Percentiles rank a stretch among this genome's conserved stretches.
These are phyloP conservation scores for Chenopodium album DNA, from an alignment of 148 eudicot species.

Conservation along the genomic window DNA sequence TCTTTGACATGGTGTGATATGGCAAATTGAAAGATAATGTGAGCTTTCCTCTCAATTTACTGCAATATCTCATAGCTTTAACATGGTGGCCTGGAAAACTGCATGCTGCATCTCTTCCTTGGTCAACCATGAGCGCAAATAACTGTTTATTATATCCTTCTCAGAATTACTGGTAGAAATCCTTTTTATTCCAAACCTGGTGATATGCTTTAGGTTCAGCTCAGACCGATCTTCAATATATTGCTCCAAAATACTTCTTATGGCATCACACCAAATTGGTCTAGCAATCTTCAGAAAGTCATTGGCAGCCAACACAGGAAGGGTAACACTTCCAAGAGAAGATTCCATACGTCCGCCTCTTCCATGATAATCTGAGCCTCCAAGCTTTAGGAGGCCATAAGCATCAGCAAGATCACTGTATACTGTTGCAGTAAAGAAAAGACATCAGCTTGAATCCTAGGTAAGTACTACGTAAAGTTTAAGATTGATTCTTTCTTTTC, in stretches of 20 bases:
- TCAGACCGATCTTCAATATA: slow-evolving; percentile 66
- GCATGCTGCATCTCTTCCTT: slow-evolving; percentile 59
- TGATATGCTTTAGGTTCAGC: slow-evolving; percentile 53
- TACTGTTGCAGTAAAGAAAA: slow-evolving; percentile 32
- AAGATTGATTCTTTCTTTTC: not conserved
- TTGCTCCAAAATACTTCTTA: slow-evolving; percentile 48
- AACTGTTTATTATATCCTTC: slow-evolving; percentile 45
- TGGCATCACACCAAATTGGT: slow-evolving; percentile 83
- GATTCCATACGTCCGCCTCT: slow-evolving; percentile 82
- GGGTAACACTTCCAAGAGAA: slow-evolving; percentile 69
- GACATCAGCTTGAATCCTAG: slow-evolving; percentile 5
- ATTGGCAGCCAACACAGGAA: slow-evolving; percentile 59
- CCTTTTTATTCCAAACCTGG: slow-evolving; percentile 42
- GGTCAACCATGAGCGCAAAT: slow-evolving; percentile 63
- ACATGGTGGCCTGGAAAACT: slow-evolving; percentile 52
- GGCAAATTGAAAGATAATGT: not conserved
- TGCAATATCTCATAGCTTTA: slow-evolving; percentile 41
- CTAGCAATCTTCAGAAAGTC: slow-evolving; percentile 81
- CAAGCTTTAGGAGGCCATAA: slow-evolving; percentile 73
- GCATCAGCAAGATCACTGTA: slow-evolving; percentile 87
- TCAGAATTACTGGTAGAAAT: slow-evolving; percentile 30
- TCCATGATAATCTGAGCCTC: slow-evolving; percentile 95
- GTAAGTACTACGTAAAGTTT: no score
- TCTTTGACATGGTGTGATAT: no score
- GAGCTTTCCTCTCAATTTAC: slow-evolving; percentile 24